A percentile compares a stretch with the other conserved stretches of the same genome.
Conservation (phyloP, 805 yeast species). For the Pichia heedii region DNA sequence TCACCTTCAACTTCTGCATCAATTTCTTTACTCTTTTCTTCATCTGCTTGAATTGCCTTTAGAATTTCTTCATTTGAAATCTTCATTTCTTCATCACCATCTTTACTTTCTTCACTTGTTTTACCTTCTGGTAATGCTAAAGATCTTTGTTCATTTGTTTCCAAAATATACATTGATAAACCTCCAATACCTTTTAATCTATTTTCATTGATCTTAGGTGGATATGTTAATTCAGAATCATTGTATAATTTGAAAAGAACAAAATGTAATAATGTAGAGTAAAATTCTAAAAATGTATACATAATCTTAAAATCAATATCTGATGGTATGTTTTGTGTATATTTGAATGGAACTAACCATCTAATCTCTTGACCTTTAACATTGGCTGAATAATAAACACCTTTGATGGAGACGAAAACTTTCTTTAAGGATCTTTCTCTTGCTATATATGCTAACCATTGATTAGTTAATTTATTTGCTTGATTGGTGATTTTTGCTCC, state of each 20-base stretch:
- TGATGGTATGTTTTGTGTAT: constrained; percentile 89
- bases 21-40: constrained; percentile 15
- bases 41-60: constrained; percentile 48
- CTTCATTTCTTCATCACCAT: constrained; percentile 27
- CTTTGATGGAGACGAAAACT: constrained; percentile 93
- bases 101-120: background rate
- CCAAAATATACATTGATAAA: constrained; percentile 70
- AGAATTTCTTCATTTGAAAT: constrained; percentile 35
- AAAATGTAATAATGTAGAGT: constrained; percentile 84
- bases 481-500: constrained; percentile 75
- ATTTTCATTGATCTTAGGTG: constrained; percentile 70
- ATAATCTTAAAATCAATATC: constrained; percentile 95
- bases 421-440: constrained; percentile 73
- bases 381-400: constrained; percentile 88
- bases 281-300: constrained; percentile 94
- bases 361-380: constrained; percentile 87
- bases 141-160: constrained; percentile 32
- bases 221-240: constrained; percentile 80
- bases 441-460: constrained; percentile 92
- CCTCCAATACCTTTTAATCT: constrained; percentile 87
- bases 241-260: constrained; percentile 77
- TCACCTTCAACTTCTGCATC: constrained; percentile 30
- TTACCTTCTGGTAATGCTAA: constrained; percentile 30
- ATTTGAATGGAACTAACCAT: constrained; percentile 96
- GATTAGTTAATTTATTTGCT: constrained; percentile 79